Percentiles rank a stretch among this genome's conserved stretches.
phyloP scores from a whole-genome alignment of 2,329 filamentous ascomycete genomes.

The Arthrobotrys sinensis region DNA sequence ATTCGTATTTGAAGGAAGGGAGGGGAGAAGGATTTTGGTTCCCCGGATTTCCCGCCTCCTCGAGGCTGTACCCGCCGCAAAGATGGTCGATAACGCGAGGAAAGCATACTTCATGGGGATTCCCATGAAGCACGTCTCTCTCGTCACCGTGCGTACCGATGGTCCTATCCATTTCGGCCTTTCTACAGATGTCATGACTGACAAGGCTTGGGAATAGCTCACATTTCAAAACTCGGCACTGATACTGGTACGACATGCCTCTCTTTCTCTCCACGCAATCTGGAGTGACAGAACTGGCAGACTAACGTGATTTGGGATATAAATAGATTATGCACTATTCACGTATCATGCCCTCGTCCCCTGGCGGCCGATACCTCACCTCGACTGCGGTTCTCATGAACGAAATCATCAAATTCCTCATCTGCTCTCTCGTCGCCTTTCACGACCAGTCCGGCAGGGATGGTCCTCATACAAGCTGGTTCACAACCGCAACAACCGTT shows the following conservation, averaged over 20 bases:
- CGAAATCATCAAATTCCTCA: constrained; percentile 89
- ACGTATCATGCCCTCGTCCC: constrained; percentile 82
- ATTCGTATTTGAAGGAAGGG: constrained; percentile 13
- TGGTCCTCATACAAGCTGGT: constrained; percentile 78
- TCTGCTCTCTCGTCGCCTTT: constrained; percentile 87
- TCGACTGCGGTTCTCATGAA: constrained; percentile 95
- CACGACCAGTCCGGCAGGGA: constrained; percentile 74
- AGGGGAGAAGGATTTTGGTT: constrained; percentile 28
- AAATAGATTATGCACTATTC: constrained; percentile 92
- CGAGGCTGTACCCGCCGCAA: constrained; percentile 55
- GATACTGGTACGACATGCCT: constrained; percentile 73
- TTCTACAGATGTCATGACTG: constrained; percentile 38
- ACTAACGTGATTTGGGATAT: constrained; percentile 13
- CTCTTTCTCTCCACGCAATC: not conserved
- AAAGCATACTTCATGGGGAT: constrained; percentile 72
- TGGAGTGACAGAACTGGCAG: constrained; percentile 1
- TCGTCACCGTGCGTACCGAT: constrained; percentile 73
- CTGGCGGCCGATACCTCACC: constrained; percentile 85
- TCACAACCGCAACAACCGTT: constrained; percentile 83
- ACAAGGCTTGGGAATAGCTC: constrained; percentile 71
- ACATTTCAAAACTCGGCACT: constrained; percentile 85
- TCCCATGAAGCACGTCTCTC: constrained; percentile 78
- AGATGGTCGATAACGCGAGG: constrained; percentile 62
- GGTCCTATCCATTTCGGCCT: constrained; percentile 62
- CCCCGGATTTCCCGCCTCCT: constrained; percentile 33